phyloP scores from a whole-genome alignment of 192 early-diverging fungal species.

The Dissophora ornata region DNA sequence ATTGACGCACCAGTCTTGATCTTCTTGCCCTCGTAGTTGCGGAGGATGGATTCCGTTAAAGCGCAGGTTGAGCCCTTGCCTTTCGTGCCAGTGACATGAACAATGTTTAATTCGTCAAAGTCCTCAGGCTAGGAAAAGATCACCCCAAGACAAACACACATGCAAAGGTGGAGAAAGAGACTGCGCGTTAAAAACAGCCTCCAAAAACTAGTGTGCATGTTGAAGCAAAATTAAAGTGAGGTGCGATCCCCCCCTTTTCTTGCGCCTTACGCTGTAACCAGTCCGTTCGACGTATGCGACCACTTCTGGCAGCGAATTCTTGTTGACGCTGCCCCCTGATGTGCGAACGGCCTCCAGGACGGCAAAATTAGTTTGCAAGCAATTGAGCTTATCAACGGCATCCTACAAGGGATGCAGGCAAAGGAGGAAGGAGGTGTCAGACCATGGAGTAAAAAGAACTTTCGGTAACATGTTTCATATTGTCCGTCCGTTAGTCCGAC shows the following conservation, averaged over 20 bases:
- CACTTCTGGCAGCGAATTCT: conserved; percentile 74
- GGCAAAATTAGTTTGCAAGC: conserved; percentile 87
- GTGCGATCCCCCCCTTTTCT: background rate
- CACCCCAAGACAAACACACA: background rate
- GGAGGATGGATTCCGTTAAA: conserved; percentile 83
- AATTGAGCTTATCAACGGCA: conserved; percentile 84
- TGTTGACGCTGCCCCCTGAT: conserved; percentile 70
- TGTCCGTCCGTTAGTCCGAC: too few species aligned
- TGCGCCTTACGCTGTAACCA: conserved; percentile 74
- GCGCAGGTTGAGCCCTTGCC: conserved; percentile 90
- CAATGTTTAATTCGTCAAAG: conserved; percentile 79
- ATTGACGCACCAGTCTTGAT: conserved; percentile 53
- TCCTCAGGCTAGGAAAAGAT: conserved; percentile 55
- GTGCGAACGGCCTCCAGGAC: conserved; percentile 77
- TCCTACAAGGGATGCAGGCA: conserved; percentile 57
- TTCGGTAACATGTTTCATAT: too few species aligned
- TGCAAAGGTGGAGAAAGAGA: background rate
- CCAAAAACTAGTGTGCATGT: background rate
- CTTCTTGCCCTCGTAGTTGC: conserved; percentile 44
- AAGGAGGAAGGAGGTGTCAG: background rate
- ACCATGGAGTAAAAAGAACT: too few species aligned
- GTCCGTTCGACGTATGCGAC: conserved; percentile 69
- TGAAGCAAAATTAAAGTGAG: background rate
- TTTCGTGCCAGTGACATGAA: conserved; percentile 89
- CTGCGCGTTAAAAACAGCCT: background rate